A percentile compares a stretch with the other conserved stretches of the same genome.
Conservation (phyloP, 2,329 filamentous ascomycete species). For the Camillea tinctor region DNA sequence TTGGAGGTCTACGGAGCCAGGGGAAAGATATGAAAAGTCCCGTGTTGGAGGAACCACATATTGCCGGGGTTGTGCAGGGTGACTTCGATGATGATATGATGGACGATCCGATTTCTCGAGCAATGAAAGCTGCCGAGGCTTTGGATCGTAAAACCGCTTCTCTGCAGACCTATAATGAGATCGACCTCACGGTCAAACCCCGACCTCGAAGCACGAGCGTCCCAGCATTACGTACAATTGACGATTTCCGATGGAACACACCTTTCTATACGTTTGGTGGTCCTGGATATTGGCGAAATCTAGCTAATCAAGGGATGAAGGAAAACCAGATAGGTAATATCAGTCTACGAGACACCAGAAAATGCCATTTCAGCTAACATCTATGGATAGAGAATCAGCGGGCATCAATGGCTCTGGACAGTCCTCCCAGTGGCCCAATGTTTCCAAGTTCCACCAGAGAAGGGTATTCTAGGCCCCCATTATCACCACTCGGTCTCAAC, state of each 20-base stretch:
- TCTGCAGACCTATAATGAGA: slow-evolving; percentile 48
- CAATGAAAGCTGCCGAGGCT: slow-evolving; percentile 59
- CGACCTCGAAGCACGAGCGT: slow-evolving; percentile 50
- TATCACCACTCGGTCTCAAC: slow-evolving; percentile 14
- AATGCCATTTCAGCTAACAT: slow-evolving; percentile 3
- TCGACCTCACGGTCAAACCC: slow-evolving; percentile 43
- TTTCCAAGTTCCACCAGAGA: slow-evolving; percentile 12
- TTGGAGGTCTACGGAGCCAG: slow-evolving; percentile 37
- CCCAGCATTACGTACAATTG: slow-evolving; percentile 45
- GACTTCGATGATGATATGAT: slow-evolving; percentile 11
- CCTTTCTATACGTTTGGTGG: slow-evolving; percentile 51
- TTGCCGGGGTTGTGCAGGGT: background rate
- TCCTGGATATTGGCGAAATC: slow-evolving; percentile 7
- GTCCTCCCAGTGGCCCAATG: slow-evolving; percentile 4
- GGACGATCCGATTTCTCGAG: slow-evolving; percentile 51
- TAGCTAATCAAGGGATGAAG: background rate
- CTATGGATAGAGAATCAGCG: slow-evolving; percentile 13
- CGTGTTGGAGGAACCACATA: slow-evolving; percentile 2
- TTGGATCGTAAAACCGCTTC: slow-evolving; percentile 55
- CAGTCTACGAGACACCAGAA: background rate
- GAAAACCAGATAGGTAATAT: background rate
- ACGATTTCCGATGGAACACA: slow-evolving; percentile 43
- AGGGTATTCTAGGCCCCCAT: slow-evolving; percentile 6
- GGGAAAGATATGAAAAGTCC: slow-evolving; percentile 2
- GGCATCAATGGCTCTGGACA: slow-evolving; percentile 2